Base-by-base conservation (phyloP, 768 basidiomycete species). In the Trametes sanguinea region DNA sequence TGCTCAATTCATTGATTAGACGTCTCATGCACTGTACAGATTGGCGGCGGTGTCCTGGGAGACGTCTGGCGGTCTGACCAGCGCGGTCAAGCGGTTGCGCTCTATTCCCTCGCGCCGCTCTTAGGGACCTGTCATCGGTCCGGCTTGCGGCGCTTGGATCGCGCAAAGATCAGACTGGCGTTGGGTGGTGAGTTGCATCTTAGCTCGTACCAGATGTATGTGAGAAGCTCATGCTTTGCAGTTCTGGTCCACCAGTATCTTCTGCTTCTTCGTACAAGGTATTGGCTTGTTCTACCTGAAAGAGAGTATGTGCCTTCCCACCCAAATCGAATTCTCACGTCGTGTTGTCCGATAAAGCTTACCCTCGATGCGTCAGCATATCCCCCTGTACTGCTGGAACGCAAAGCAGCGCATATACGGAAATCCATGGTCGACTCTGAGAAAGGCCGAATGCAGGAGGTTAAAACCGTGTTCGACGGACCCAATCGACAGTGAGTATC, bases 201-300 rank as follows among this genome's bases (percentile, higher is more conserved):
- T 1, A 3, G 13, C 32, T 43, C 0, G 0, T 22, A 14, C 13
- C 45, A 5, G 7, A 32, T 16, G 11, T 7, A 0, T 42, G 2
- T 2, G 11, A 32, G 9, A n/a, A 11, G 3, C 52, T 40, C 13
- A 48, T n/a, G 5, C 2, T n/a, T 22, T 16, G 6, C 40, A 61
- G 60, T 91, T 90, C 71, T 89, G 88, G 85, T 83, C 87, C 0
- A 86, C 87, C 3, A 83, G 77, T 42, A 85, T 88, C 39, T 76
- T 81, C 0, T 84, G 83, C 63, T 83, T 67, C 10, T 64, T 32
- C 39, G 33, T 91, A 29, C 89, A 90, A 67, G 53, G 80, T 0
- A 62, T 80, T 1, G 88, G 89, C 1, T 4, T 89, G 0, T 73
- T 88, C 39, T 83, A 75, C 62, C 77, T 91, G 3, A 77, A 78